Conservation (phyloP, 1,139 yeast species). For the Debaryomyces fabryi region DNA sequence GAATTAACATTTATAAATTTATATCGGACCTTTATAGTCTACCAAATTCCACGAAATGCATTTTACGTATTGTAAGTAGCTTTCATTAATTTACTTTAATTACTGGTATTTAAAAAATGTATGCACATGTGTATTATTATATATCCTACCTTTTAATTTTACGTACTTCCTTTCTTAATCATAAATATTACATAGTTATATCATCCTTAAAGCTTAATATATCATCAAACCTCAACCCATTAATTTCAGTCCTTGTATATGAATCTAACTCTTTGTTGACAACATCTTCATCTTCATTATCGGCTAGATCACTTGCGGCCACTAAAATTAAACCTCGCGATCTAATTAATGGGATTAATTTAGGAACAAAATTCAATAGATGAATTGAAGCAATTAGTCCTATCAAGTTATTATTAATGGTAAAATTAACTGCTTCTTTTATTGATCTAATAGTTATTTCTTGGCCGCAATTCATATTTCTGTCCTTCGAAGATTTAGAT, state of each 20-base stretch:
- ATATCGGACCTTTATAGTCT: background rate
- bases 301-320: slow-evolving; percentile 51
- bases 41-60: background rate
- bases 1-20: too few species aligned
- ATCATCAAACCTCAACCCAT: slow-evolving; percentile 71
- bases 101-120: too few species aligned
- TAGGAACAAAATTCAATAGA: slow-evolving; percentile 72
- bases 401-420: slow-evolving; percentile 77
- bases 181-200: slow-evolving; percentile 53
- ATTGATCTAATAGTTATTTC: slow-evolving; percentile 49
- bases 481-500: slow-evolving; percentile 14
- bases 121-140: background rate
- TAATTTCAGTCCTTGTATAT: slow-evolving; percentile 58
- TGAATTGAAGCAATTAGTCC: slow-evolving; percentile 81
- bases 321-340: slow-evolving; percentile 83
- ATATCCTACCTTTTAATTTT: background rate
- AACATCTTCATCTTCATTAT: slow-evolving; percentile 34
- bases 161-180: background rate
- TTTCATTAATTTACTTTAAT: too few species aligned
- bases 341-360: slow-evolving; percentile 72
- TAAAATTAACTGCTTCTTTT: slow-evolving; percentile 61
- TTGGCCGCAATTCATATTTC: slow-evolving; percentile 31
- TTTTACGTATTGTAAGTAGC: too few species aligned
- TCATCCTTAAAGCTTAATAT: slow-evolving; percentile 72
- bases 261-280: slow-evolving; percentile 44